Evolutionary conservation across 495 filamentous ascomycete species (phyloP).

Genomic region (Neurospora cerealis): DNA sequence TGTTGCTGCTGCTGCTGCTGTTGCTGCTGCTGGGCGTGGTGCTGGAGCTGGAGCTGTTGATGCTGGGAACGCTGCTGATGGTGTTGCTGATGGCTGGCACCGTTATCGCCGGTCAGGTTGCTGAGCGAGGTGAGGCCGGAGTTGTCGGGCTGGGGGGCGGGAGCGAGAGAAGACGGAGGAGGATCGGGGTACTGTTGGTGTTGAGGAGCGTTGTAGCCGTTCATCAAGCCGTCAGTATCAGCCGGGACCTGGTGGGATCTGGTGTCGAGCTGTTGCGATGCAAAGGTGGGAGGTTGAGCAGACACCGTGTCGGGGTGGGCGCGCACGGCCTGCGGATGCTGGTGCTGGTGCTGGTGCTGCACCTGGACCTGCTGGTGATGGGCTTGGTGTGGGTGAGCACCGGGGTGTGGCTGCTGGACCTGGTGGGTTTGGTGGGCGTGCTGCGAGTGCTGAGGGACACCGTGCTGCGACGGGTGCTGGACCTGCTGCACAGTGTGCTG

Average conservation of each 20-base stretch:
- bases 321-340: slow-evolving; percentile 22
- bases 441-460: not conserved
- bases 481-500: slow-evolving; percentile 7
- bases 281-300: slow-evolving; percentile 14
- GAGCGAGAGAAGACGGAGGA: slow-evolving; percentile 12
- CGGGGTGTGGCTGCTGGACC: slow-evolving; percentile 4
- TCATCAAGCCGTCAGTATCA: slow-evolving; percentile 22
- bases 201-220: slow-evolving; percentile 18
- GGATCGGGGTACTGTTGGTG: slow-evolving; percentile 23
- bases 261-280: slow-evolving; percentile 23
- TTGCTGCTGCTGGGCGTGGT: slow-evolving; percentile 7
- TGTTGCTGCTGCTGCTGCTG: slow-evolving; percentile 10
- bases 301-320: slow-evolving; percentile 22
- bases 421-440: slow-evolving; percentile 5
- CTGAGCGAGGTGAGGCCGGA: slow-evolving; percentile 15
- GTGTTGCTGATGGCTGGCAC: slow-evolving; percentile 6
- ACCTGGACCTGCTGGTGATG: not conserved
- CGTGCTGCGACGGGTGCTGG: not conserved
- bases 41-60: slow-evolving; percentile 8
- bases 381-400: slow-evolving; percentile 1
- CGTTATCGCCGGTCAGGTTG: slow-evolving; percentile 13
- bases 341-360: not conserved
- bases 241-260: slow-evolving; percentile 21
- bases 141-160: slow-evolving; percentile 16
- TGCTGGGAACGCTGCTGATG: slow-evolving; percentile 13